These are phyloP conservation scores for Bocquillonia castaneifolia DNA, from an alignment of 441 rosid genomes.

Conservation along the genomic window DNA sequence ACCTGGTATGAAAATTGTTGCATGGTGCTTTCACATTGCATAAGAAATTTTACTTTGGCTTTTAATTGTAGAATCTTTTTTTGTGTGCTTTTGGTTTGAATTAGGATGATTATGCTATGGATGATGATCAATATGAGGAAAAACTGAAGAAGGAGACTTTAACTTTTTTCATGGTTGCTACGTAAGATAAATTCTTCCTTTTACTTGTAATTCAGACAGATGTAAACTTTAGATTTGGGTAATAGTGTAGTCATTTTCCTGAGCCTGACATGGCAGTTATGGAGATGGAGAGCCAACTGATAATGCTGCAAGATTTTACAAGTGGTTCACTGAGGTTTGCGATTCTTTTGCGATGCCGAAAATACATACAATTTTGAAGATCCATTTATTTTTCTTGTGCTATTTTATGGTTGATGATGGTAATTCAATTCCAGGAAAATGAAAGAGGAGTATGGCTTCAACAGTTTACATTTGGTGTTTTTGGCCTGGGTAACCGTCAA, in stretches of 20 bases:
- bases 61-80: slow-evolving; percentile 1
- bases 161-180: slow-evolving; percentile 84
- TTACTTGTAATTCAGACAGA: too few species aligned
- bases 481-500: slow-evolving; percentile 96
- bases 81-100: too few species aligned
- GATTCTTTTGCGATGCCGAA: not conserved
- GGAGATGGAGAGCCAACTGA: slow-evolving; percentile 99
- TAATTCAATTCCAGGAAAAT: slow-evolving; percentile 39
- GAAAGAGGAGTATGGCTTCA: slow-evolving; percentile 77
- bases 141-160: slow-evolving; percentile 77
- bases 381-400: too few species aligned
- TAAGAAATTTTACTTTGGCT: not conserved
- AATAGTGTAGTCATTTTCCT: slow-evolving; percentile 13
- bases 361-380: too few species aligned
- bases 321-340: slow-evolving; percentile 89
- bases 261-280: slow-evolving; percentile 41
- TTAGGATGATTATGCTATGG: slow-evolving; percentile 94
- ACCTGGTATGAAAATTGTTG: slow-evolving; percentile 56
- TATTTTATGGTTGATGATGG: not conserved
- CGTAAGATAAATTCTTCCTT: slow-evolving; percentile 47
- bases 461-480: slow-evolving; percentile 67
- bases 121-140: slow-evolving; percentile 87
- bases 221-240: not conserved
- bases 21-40: not conserved
- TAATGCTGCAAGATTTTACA: slow-evolving; percentile 94